Evolutionary conservation across 306 rosid genomes (phyloP), one percentile per base, ranked within the genome.

Genomic region (Corylus americana): DNA sequence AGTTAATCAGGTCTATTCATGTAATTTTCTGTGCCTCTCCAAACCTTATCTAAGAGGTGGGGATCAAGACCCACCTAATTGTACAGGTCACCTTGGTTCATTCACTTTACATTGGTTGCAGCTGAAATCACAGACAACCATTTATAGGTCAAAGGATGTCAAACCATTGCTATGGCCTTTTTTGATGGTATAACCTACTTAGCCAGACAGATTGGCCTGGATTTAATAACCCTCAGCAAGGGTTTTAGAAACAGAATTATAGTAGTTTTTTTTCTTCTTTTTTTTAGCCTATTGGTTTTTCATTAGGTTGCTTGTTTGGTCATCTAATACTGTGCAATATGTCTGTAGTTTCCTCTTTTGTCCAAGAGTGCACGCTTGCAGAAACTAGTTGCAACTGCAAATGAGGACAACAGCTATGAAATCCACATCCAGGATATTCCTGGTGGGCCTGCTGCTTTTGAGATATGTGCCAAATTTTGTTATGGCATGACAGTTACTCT

Each of bases 371-470:
- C 92, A 51, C 88, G 91, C 66, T 61, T 92, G 85, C 97, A 91
- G 74, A 95, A 95, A 81, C 81, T 95, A 68, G 89, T 90, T 74
- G 57, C 89, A 2, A 62, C 66, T 29, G 74, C 91, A n/a, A 87
- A 86, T 44, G 93, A 85, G 79, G 96, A 89, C 67, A 86, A 78
- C 76, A 80, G 71, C 0, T 91, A 90, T 37, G 98, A 92, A 83
- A 83, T 91, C 71, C 77, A 83, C 76, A 87, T 91, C 84, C 89
- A 85, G 63, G 98, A 95, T 77, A 89, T 95, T 79, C 98, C 97
- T 0, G 97, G 98, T 10, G 98, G 98, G 69, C 96, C 98, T 55
- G 91, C 92, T 78, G 97, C 94, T 70, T 95, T 95, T 78, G 98
- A 95, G 84, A 91, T 95, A 83, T 95, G 98, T 82, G 90, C 90